Evolutionary conservation across 2,329 filamentous ascomycete genomes (phyloP), one percentile per base, ranked within the genome.

Genomic region (Emericellopsis cladophorae): DNA sequence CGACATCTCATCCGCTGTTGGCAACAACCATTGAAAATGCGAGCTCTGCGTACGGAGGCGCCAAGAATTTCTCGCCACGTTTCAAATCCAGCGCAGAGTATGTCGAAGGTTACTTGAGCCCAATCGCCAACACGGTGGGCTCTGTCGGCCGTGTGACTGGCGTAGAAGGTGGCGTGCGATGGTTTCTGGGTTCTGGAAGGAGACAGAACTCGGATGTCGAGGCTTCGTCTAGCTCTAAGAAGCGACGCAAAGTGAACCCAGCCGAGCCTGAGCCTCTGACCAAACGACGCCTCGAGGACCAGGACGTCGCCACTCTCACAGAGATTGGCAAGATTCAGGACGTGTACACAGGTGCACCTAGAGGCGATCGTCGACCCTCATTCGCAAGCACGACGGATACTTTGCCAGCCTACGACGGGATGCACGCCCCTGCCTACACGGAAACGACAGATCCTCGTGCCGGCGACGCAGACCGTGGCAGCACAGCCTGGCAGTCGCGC

Each of bases 11-110:
- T 54, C 90, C 90, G 1, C 69, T 93, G 45, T 74, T 95, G 14
- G 87, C 85, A 9, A 86, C 79, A 23, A 87, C 88, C 0, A 89
- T 94, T 50, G 86, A 85, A 49, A 80, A 81, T 40, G 90, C 88
- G 0, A 74, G 90, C 7, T 87, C 84, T 2, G 86, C 85, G 1
- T 96, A 96, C 57, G 81, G 83, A 23, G 81, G 75, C 3, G 88
- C 85, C 10, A 95, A 96, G 61, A 86, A 89, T 49, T 93, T 90
- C 53, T 93, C 87, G 2, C 88, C 90, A 0, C 76, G 84, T 2
- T 86, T 95, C 55, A 88, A 85, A 58, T 84, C 84, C n/a, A 78
- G 88, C 45, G 90, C 86, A 38, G 87, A 95, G 57, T 87, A 93
- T 51, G 80, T 95, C 16, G 90, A 96, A 59, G 81, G 85, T 37